A percentile compares a stretch with the other conserved stretches of the same genome.
Evolutionary conservation across 2,329 filamentous ascomycete species (phyloP).

Genomic region (Colletotrichum lentis): DNA sequence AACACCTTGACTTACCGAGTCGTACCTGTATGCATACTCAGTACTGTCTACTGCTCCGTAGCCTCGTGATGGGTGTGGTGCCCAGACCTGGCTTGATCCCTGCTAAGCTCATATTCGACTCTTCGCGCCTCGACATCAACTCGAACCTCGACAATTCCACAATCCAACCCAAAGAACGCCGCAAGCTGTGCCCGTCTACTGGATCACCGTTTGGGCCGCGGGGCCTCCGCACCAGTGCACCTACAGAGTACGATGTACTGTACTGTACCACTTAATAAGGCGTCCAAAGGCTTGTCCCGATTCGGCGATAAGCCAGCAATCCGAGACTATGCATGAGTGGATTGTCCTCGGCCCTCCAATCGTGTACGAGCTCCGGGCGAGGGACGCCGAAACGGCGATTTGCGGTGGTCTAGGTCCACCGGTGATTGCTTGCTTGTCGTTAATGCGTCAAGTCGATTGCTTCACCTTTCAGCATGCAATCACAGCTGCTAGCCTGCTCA

Average conservation of each 20-base stretch:
- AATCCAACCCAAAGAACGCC: not conserved
- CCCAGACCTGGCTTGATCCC: not conserved
- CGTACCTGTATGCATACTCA: too few relatives aligned
- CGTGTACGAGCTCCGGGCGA: not conserved
- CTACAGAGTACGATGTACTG: not conserved
- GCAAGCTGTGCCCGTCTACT: not conserved
- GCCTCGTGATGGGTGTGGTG: not conserved
- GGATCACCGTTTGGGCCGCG: not conserved
- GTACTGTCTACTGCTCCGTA: too few relatives aligned
- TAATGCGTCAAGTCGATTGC: not conserved
- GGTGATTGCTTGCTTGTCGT: not conserved
- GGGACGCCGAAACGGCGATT: slow-evolving; percentile 6
- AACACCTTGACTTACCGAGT: too few relatives aligned
- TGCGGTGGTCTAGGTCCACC: not conserved
- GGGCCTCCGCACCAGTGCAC: too few relatives aligned
- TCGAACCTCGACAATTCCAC: not conserved
- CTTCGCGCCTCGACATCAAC: not conserved
- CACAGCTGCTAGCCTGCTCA: too few relatives aligned
- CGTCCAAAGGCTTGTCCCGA: not conserved
- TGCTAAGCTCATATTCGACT: not conserved
- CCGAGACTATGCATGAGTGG: not conserved
- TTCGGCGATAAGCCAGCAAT: not conserved
- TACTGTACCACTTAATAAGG: not conserved
- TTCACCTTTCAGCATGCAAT: slow-evolving; percentile 12
- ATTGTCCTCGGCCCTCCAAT: slow-evolving; percentile 4